Base-by-base conservation (phyloP, 495 filamentous ascomycete genomes). In the Talaromyces liani region DNA sequence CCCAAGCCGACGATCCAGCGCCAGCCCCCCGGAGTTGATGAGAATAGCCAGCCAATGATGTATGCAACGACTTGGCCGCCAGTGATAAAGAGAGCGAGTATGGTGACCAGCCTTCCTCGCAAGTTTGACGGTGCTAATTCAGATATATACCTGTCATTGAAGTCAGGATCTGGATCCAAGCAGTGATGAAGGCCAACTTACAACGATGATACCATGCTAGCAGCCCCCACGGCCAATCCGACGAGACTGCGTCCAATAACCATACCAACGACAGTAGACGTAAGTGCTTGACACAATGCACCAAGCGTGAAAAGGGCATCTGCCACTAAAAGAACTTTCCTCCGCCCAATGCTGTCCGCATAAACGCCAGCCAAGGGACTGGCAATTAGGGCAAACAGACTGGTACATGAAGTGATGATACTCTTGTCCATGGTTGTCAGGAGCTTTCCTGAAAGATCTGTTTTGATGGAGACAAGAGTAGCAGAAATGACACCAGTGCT, bases 401-500 rank as follows among this genome's bases (percentile, higher is more conserved):
- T 88, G 1, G 92, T 96, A 33, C 82, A 87, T 3, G 91, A 91
- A 0, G 92, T 95, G 64, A 96, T 89, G 27, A 95, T 74, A 29
- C 88, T 90, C 66, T 93, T 95, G 71, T 95, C 90, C 36, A 92
- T 78, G 3, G 87, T 90, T 6, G 83, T 87, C 34, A 94, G 80
- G 14, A 80, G 72, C 6, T 82, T 81, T 56, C 75, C 69, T 6
- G 90, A 92, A n/a, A 96, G 85, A 62, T 91, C 88, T 2, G 83
- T 81, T 53, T 82, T 83, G 66, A 96, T 85, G 3, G 90, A 91
- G 41, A 97, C 88, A 33, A 97, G 80, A 0, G 91, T 94, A 1
- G 91, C 88, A 24, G 91, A 94, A 49, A 97, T 94, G 14, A 96
- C 92, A 49, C 93, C 93, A 20, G 93, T 97, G 69, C 91, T 94